Evolutionary conservation across 345 rosid genomes (phyloP).

Genomic region (Trapa bicornis): DNA sequence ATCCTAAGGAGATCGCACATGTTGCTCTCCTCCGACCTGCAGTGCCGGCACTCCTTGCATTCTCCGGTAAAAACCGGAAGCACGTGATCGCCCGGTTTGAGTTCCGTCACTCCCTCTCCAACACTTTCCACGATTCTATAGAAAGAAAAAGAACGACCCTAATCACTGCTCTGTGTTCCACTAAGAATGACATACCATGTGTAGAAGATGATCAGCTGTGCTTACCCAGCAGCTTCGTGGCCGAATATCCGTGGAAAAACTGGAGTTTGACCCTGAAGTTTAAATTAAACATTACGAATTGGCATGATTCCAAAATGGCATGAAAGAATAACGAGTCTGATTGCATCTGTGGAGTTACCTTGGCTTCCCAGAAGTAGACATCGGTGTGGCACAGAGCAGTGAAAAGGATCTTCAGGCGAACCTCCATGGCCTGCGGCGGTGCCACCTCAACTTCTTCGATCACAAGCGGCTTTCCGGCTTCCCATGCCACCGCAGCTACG

Average conservation of each 20-base stretch:
- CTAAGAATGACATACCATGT: no score
- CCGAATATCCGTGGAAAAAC: slow-evolving; percentile 31
- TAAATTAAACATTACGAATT: neutral
- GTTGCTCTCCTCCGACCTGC: slow-evolving; percentile 25
- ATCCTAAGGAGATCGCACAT: slow-evolving; percentile 26
- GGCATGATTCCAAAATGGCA: neutral
- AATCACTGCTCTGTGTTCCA: neutral
- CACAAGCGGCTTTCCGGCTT: slow-evolving; percentile 45
- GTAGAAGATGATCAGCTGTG: neutral
- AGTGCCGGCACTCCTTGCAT: slow-evolving; percentile 24
- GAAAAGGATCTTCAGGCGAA: slow-evolving; percentile 31
- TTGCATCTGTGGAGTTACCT: slow-evolving; percentile 10
- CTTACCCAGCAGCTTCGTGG: slow-evolving; percentile 34
- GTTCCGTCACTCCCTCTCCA: slow-evolving; percentile 20
- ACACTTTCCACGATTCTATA: slow-evolving; percentile 25
- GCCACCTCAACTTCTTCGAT: slow-evolving; percentile 47
- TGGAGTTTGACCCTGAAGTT: slow-evolving; percentile 21
- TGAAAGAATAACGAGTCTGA: no score
- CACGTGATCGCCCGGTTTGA: slow-evolving; percentile 20
- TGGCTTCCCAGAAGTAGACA: slow-evolving; percentile 46
- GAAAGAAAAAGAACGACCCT: neutral
- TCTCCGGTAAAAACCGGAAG: slow-evolving; percentile 29
- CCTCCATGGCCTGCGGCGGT: slow-evolving; percentile 34
- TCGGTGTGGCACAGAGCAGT: slow-evolving; percentile 40
- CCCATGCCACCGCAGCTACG: slow-evolving; percentile 50